These are phyloP conservation scores for Erysimum pusillum DNA, from an alignment of 441 rosid genomes.

Conservation along the genomic window DNA sequence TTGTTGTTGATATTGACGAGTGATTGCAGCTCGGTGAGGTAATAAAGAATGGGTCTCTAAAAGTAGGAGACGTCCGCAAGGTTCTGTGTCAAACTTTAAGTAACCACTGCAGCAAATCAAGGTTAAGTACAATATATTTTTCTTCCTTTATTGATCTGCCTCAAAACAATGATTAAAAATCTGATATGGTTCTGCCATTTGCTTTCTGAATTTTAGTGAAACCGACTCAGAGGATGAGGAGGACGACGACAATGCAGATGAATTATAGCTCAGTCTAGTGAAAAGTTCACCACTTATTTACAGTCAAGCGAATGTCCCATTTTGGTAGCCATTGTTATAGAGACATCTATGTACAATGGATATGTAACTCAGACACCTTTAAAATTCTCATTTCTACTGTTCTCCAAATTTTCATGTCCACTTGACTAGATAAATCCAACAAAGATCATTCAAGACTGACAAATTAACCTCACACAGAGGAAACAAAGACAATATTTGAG, in stretches of 20 bases:
- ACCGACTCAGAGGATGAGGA: constrained; percentile 40
- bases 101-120: constrained; percentile 68
- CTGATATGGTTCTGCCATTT: constrained; percentile 3
- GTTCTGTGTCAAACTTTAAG: constrained; percentile 84
- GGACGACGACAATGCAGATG: constrained; percentile 41
- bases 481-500: too few species aligned
- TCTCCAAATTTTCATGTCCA: too few species aligned
- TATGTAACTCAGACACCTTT: constrained; percentile 1
- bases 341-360: constrained; percentile 9
- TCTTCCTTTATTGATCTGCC: neutral
- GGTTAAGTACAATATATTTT: constrained; percentile 52
- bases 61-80: constrained; percentile 74
- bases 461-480: too few species aligned
- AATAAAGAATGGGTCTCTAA: constrained; percentile 76
- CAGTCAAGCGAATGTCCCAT: constrained; percentile 2
- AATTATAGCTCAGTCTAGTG: constrained; percentile 26
- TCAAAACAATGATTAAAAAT: neutral
- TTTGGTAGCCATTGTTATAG: constrained; percentile 9
- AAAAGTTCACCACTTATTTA: constrained; percentile 1
- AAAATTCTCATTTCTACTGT: too few species aligned
- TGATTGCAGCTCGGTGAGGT: constrained; percentile 67
- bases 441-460: too few species aligned
- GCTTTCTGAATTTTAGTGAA: constrained; percentile 34
- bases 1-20: constrained; percentile 15
- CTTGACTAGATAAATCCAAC: too few species aligned